Base-by-base conservation (phyloP, 257 asterid species). In the Petunia axillaris region DNA sequence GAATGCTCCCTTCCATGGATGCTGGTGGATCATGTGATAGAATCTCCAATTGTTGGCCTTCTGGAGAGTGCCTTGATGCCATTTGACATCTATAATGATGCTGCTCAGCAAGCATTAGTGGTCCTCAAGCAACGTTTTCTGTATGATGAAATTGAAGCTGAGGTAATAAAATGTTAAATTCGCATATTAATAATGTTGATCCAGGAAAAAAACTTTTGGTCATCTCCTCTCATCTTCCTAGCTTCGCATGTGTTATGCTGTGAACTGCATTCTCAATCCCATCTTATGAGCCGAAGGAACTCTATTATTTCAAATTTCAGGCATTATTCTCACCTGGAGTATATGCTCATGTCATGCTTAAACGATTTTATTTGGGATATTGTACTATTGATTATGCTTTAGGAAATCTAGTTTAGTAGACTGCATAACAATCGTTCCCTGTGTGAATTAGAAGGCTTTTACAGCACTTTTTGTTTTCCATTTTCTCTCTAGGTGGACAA, bases 1-100 rank as follows among this genome's bases (percentile, higher is more conserved):
- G 98, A 96, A 81, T 96, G 99, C 86, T 96, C 99, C 86, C 96
- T 96, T 90, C 98, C 99, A 16, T 96, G 99, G 99, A 92, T 96
- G 95, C 91, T 96, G 93, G 96, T 96, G 91, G 97, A 96, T 87
- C 95, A 96, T 85, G 94, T 89, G 80, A 77, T 94, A 35, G 97
- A 91, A 84, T 91, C 97, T 83, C 97, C 89, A 74, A 89, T 86
- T 83, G 84, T 88, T 6, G 98, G 97, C 82, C 97, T 94, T 84
- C 86, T 96, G 81, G 99, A 94, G 91, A 92, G 95, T 76, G 85
- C 89, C 67, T 84, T 96, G 86, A 94, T 93, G 92, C 98, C 99
- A 50, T 96, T 96, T 80, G 99, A 96, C 84, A 94, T 96, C 87
- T 96, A 96, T 79, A 96, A 94, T 81, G 99, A 96, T 89, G 97